These are phyloP conservation scores for Hericium rajendrae DNA, from an alignment of 768 basidiomycete species.

Conservation along the genomic window DNA sequence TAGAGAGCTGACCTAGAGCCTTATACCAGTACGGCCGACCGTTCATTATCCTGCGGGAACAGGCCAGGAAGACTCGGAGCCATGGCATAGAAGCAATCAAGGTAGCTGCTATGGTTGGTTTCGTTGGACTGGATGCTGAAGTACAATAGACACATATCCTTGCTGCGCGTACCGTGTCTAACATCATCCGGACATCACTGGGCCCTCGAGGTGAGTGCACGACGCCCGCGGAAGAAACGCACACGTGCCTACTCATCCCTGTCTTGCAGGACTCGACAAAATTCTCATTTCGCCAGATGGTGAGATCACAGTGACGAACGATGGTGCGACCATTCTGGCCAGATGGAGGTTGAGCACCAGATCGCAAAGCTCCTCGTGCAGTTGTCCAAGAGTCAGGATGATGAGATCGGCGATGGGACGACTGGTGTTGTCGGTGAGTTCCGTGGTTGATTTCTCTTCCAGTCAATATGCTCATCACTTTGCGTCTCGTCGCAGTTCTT, in stretches of 20 bases:
- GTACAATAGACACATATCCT: slow-evolving; percentile 78
- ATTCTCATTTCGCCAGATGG: slow-evolving; percentile 94
- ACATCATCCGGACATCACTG: slow-evolving; percentile 90
- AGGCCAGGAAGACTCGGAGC: slow-evolving; percentile 81
- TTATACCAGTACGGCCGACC: slow-evolving; percentile 74
- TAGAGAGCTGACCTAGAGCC: slow-evolving; percentile 10
- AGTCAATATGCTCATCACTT: neutral
- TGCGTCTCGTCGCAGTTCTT: slow-evolving; percentile 42
- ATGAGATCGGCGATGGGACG: slow-evolving; percentile 98
- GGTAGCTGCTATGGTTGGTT: slow-evolving; percentile 32
- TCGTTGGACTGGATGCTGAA: slow-evolving; percentile 1
- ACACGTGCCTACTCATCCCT: neutral
- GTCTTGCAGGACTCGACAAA: slow-evolving; percentile 74
- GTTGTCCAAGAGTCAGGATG: slow-evolving; percentile 95
- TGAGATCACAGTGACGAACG: slow-evolving; percentile 98
- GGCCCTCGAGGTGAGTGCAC: slow-evolving; percentile 76
- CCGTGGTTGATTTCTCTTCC: neutral
- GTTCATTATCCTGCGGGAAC: slow-evolving; percentile 96
- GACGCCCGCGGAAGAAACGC: neutral
- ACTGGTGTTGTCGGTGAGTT: slow-evolving; percentile 95
- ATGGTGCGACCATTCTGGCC: slow-evolving; percentile 94
- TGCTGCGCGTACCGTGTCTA: slow-evolving; percentile 87
- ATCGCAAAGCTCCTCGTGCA: slow-evolving; percentile 97
- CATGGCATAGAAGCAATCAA: slow-evolving; percentile 96
- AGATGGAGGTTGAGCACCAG: slow-evolving; percentile 99